phyloP scores from a whole-genome alignment of 2,329 filamentous ascomycete species.

The Stagonosporopsis rhizophila region DNA sequence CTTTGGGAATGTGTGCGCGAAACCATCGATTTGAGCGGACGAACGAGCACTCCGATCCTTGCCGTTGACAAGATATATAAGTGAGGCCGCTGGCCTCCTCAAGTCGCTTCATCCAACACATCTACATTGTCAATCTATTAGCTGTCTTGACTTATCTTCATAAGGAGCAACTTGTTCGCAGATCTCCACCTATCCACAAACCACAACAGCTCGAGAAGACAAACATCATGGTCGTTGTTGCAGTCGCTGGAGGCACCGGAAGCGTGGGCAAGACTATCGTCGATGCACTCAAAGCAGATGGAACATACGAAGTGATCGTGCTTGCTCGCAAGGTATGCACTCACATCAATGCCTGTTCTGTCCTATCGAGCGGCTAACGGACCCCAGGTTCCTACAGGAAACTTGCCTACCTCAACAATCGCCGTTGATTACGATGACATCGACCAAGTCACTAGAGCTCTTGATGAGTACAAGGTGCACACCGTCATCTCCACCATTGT shows the following conservation, averaged over 20 bases:
- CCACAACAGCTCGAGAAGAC: neutral
- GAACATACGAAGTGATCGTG: slow-evolving; percentile 51
- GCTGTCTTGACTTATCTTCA: too few species aligned
- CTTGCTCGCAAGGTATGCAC: slow-evolving; percentile 51
- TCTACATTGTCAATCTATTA: neutral
- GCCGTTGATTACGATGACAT: slow-evolving; percentile 47
- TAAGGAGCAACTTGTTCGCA: neutral
- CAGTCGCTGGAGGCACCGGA: slow-evolving; percentile 58
- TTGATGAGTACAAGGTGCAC: slow-evolving; percentile 52
- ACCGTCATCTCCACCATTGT: slow-evolving; percentile 56
- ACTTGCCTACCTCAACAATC: slow-evolving; percentile 17
- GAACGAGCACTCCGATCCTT: too few species aligned
- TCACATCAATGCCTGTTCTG: neutral
- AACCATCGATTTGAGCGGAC: too few species aligned
- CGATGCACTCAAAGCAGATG: slow-evolving; percentile 49
- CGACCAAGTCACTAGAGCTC: slow-evolving; percentile 28
- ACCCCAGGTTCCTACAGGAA: slow-evolving; percentile 11
- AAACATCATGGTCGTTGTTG: slow-evolving; percentile 51
- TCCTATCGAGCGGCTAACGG: neutral
- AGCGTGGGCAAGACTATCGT: slow-evolving; percentile 57
- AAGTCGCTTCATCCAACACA: neutral
- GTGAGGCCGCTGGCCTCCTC: neutral
- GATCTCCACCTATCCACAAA: neutral
- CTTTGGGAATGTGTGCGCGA: too few species aligned
- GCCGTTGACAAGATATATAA: neutral